Conservation (phyloP, 164 flowering plant species). For the Tetrastigma voinierianum region DNA sequence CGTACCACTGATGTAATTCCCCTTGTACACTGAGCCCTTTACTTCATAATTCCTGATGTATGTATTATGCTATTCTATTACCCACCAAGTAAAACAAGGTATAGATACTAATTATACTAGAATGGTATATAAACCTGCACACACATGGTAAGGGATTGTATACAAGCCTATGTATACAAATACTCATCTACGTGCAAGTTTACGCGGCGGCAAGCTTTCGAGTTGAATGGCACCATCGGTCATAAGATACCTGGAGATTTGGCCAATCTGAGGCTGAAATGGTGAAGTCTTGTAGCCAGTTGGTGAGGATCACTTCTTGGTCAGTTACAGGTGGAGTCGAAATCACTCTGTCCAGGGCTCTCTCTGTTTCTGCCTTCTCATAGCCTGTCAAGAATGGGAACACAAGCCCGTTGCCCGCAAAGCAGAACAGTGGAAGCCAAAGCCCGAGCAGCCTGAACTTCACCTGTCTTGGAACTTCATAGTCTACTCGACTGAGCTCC, state of each 20-base stretch:
- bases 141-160: no score
- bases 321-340: conserved; percentile 33
- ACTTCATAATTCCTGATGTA: no score
- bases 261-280: conserved; percentile 55
- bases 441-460: conserved; percentile 40
- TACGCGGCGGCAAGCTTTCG: conserved; percentile 26
- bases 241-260: conserved; percentile 44
- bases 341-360: conserved; percentile 35
- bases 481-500: conserved; percentile 22
- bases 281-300: conserved; percentile 53
- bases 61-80: no score
- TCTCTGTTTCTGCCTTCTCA: conserved; percentile 46
- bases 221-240: conserved; percentile 48
- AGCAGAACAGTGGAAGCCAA: conserved; percentile 53
- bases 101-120: no score
- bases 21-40: no score
- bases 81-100: no score
- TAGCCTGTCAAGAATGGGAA: conserved; percentile 34
- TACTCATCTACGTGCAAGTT: background rate
- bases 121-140: no score
- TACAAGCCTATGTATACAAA: no score
- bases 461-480: conserved; percentile 29
- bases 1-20: no score
- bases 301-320: conserved; percentile 47
- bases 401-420: conserved; percentile 41